Evolutionary conservation across 257 asterid species (phyloP).

Genomic region (Striga asiatica): DNA sequence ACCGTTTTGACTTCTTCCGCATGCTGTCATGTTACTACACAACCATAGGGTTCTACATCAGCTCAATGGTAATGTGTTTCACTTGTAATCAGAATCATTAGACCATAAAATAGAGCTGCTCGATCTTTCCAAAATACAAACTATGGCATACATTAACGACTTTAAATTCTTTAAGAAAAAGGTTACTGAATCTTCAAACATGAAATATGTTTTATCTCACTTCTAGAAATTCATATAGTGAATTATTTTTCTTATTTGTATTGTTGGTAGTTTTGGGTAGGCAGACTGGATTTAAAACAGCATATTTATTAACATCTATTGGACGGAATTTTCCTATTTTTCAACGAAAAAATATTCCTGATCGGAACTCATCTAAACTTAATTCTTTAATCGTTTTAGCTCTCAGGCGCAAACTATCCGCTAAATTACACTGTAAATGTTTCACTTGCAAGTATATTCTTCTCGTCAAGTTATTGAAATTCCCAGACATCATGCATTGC

Average conservation of each 20-base stretch:
- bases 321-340: no score
- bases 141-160: not conserved
- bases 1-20: constrained; percentile 95
- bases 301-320: no score
- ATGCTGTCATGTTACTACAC: constrained; percentile 80
- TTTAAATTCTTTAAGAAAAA: not conserved
- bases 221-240: no score
- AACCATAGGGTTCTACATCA: constrained; percentile 81
- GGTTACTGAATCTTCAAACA: no score
- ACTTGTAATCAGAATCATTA: constrained; percentile 7
- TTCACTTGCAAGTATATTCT: not conserved
- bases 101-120: not conserved
- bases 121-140: not conserved
- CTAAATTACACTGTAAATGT: not conserved
- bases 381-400: not conserved
- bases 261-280: no score
- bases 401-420: not conserved
- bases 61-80: constrained; percentile 67
- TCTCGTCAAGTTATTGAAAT: not conserved
- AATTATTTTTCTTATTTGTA: no score
- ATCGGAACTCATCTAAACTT: no score
- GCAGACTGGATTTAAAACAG: no score
- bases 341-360: no score
- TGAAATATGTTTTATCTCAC: no score
- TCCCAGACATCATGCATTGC: not conserved